Conservation (phyloP, 176 grass and related monocot species). For the bread wheat (Triticum aestivum) region IWGSC_CS_RefSeq_v2.1 NC_057800.1:658529461-658529960, state of each 20-base stretch:
- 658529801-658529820: neutral
- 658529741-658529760: neutral
- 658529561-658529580: neutral
- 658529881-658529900: neutral
- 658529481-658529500: neutral
- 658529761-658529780: neutral
- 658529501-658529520: accelerated
- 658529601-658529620: neutral
- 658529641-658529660: accelerated
- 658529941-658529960: too few relatives aligned
- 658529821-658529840: neutral
- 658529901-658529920: too few relatives aligned
- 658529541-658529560: neutral
- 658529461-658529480: neutral
- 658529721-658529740: neutral
- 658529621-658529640: neutral
- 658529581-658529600: neutral
- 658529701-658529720: neutral
- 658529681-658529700: neutral
- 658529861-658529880: accelerated
- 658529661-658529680: neutral
- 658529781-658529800: neutral
- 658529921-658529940: too few relatives aligned
- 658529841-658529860: neutral
- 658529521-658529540: neutral